phyloP scores from a whole-genome alignment of 495 filamentous ascomycete species.

The Margaritispora aquatica region DNA sequence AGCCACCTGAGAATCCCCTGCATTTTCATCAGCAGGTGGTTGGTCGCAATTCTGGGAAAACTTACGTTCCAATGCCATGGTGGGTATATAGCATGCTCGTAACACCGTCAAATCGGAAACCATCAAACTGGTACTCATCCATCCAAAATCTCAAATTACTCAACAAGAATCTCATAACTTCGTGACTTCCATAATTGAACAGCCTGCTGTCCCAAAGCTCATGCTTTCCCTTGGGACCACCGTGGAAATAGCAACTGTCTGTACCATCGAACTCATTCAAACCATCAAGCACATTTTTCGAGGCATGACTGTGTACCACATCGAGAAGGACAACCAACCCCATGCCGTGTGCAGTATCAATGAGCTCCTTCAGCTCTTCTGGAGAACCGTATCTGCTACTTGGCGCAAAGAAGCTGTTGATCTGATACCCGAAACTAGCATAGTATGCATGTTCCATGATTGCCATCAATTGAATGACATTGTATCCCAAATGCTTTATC shows the following conservation, averaged over 20 bases:
- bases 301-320: slow-evolving; percentile 96
- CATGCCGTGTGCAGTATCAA: slow-evolving; percentile 90
- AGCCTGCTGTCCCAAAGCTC: slow-evolving; percentile 93
- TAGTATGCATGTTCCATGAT: slow-evolving; percentile 99
- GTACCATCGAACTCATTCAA: slow-evolving; percentile 92
- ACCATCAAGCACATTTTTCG: slow-evolving; percentile 92
- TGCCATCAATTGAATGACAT: slow-evolving; percentile 97
- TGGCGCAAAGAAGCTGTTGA: slow-evolving; percentile 97
- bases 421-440: slow-evolving; percentile 96
- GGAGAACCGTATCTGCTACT: slow-evolving; percentile 93
- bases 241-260: slow-evolving; percentile 95
- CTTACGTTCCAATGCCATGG: slow-evolving; percentile 96
- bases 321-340: slow-evolving; percentile 91
- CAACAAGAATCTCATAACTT: slow-evolving; percentile 88
- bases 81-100: slow-evolving; percentile 96
- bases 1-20: slow-evolving; percentile 95
- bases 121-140: slow-evolving; percentile 96
- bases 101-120: slow-evolving; percentile 96
- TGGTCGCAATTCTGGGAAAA: slow-evolving; percentile 21
- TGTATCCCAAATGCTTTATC: slow-evolving; percentile 88
- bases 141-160: slow-evolving; percentile 98
- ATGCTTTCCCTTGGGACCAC: slow-evolving; percentile 72
- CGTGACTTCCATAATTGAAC: slow-evolving; percentile 95
- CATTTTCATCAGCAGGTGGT: slow-evolving; percentile 20
- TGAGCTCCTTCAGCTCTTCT: slow-evolving; percentile 92